phyloP scores from a whole-genome alignment of 371 early-diverging fungal genomes.

The Lichtheimia corymbifera region DNA sequence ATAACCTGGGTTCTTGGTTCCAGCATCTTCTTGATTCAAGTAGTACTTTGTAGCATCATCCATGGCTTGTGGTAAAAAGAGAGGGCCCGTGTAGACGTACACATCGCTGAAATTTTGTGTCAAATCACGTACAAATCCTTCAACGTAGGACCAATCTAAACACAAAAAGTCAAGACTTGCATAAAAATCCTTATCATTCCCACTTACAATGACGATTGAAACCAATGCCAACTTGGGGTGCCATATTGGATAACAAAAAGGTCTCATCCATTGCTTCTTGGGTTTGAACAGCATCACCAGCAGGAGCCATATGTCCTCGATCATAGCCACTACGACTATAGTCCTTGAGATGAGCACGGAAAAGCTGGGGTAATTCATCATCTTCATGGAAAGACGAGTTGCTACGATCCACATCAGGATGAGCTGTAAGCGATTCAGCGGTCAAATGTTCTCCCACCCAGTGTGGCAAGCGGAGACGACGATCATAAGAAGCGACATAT shows the following conservation, averaged over 20 bases:
- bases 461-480: constrained; percentile 75
- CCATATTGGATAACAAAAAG: constrained; percentile 73
- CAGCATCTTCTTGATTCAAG: neutral
- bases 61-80: constrained; percentile 65
- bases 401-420: constrained; percentile 54
- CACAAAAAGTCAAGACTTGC: neutral
- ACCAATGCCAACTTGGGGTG: constrained; percentile 80
- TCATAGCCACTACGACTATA: constrained; percentile 77
- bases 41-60: neutral
- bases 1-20: constrained; percentile 11
- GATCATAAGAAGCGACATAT: constrained; percentile 65
- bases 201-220: constrained; percentile 74
- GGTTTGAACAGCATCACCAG: constrained; percentile 67
- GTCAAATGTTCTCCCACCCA: constrained; percentile 86
- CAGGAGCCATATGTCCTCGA: constrained; percentile 83
- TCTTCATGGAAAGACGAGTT: constrained; percentile 71
- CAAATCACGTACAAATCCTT: constrained; percentile 70
- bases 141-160: constrained; percentile 76
- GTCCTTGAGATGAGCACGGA: constrained; percentile 65
- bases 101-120: constrained; percentile 66
- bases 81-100: constrained; percentile 76
- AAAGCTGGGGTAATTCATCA: constrained; percentile 52
- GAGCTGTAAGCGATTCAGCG: constrained; percentile 50
- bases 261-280: constrained; percentile 75
- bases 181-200: too few relatives aligned